Evolutionary conservation across 202 grass and related monocot genomes (phyloP), one percentile per base, ranked within the genome.

Genomic region (Eragrostis tef): DNA sequence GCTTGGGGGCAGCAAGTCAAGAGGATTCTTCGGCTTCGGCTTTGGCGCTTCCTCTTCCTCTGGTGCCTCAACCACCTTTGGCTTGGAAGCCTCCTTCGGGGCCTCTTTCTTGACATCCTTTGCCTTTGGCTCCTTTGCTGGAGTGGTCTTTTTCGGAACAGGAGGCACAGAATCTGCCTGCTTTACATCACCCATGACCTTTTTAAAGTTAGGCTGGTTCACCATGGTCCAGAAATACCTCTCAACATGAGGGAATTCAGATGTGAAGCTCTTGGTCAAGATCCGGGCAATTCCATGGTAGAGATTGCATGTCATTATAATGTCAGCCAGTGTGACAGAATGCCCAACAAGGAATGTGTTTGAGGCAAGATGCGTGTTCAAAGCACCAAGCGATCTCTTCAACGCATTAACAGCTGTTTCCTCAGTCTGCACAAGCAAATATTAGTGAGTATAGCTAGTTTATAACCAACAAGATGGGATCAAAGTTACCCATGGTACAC

Each of bases 41-140:
- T 98, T 98, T 14, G 95, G 95, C 70, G 95, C 92, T 24, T 90
- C 87, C 74, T 94, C 95, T 80, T 98, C 95, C 62, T 89, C 88
- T 78, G 50, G 59, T 51, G 81, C 75, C 67, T 88, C 90, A 64
- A 70, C 73, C 34, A 53, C 88, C 71, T 97, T 93, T 11, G 92
- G 88, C 76, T 94, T 87, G 20, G 84, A 74, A 69, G 92, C 85
- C 54, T 91, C 90, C 45, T 93, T 91, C 0, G 75, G 87, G 25
- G 72, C 66, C 52, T 73, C 83, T 73, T 73, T 82, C 87, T 89
- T 89, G 24, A 27, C 81, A 70, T 88, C 94, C 72, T 98, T 93
- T 81, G 70, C 51, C 75, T 93, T 93, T 16, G 78, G 17, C 27
- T 89, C 93, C 76, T 94, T 89, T 27, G 91, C 24, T 25, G 88